Base-by-base conservation (phyloP, 2,329 filamentous ascomycete species). In the Hypoxylon sp. region DNA sequence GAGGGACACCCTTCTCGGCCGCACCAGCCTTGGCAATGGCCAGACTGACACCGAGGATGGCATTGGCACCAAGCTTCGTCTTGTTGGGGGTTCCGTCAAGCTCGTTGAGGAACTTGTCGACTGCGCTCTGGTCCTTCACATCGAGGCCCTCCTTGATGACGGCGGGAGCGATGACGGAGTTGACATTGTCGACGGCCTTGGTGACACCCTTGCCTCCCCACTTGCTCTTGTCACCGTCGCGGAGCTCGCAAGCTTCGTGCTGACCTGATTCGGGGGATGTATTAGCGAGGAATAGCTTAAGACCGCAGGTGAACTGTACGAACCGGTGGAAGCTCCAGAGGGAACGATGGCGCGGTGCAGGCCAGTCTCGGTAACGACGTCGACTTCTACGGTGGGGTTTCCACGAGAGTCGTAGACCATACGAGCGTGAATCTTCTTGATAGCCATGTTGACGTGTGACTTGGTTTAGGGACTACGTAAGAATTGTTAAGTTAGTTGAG, bases 381-480 rank as follows among this genome's bases (percentile, higher is more conserved):
- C 94, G 76, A 98, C 94, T 87, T 98, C 94, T 78, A 97, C 94
- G 79, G 95, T 99, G 77, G 95, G 95, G 90, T 99, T 99, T 80
- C 88, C 88, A 79, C 95, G 94, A 81, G 95, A 98, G 88, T 99
- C 95, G 89, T 94, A 99, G 85, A 99, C 93, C 78, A 91, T 94
- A 79, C 95, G 91, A 78, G 91, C 92, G 87, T 94, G 91, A 79
- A 95, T 87, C 87, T 94, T 94, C 81, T 89, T 89, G 82, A 95
- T 92, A 77, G 91, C 85, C 95, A 99, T 99, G 72, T 79, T 94
- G 82, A 74, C 26, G 37, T 62, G 47, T 61, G 53, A 56, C 7
- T 54, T 62, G 51, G 32, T 55, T 49, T 56, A 37, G 19, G 44
- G 37, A 44, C 63, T 68, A 41, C 44, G 51, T 34, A 30, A 55